Base-by-base conservation (phyloP, 352 stramenopile genomes). In the Elongisporangium undulatum region DNA sequence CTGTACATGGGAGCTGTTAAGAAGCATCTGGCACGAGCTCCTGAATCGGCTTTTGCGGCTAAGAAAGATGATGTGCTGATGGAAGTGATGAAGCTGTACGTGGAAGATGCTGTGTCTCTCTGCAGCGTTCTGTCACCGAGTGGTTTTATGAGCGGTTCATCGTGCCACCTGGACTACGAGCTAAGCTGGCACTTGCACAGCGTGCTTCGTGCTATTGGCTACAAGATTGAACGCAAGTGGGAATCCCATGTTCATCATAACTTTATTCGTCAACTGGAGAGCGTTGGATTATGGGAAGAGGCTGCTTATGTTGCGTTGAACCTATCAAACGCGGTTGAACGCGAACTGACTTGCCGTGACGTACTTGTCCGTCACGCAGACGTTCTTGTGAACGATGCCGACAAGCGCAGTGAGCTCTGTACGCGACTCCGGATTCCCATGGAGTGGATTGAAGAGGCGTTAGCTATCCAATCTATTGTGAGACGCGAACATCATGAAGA, bases 221-320 rank as follows among this genome's bases (percentile, higher is more conserved):
- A 88, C 65, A 82, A 89, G 39, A 71, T 91, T 53, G 78, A 89
- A 48, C 74, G 76, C 4, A 77, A 90, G 52, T 89, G 79, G 76
- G 76, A 92, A 59, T 89, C 85, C 7, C 79, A 92, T 61, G 77
- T 94, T 29, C 76, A 90, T 29, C 81, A 89, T 21, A 89, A 90
- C 64, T 96, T 91, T 26, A 87, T 96, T 49, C 73, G 76, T 12
- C 79, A 94, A 66, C 67, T 96, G 10, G 77, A 94, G 51, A 66
- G 80, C 15, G 74, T 64, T 26, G 73, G 78, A 4, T 51, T 89
- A 41, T 92, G 85, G 79, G 62, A 90, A 49, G 67, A 93, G 19
- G 86, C 84, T 20, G 53, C 93, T 8, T 94, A 93, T 60, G 85
- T 96, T 26, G 68, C 85, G 15, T 71, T 94, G 15, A 94, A 88